Percentiles rank a stretch among this genome's conserved stretches.
Conservation (phyloP, 2,329 filamentous ascomycete genomes). For the Aureobasidium sp. region DNA sequence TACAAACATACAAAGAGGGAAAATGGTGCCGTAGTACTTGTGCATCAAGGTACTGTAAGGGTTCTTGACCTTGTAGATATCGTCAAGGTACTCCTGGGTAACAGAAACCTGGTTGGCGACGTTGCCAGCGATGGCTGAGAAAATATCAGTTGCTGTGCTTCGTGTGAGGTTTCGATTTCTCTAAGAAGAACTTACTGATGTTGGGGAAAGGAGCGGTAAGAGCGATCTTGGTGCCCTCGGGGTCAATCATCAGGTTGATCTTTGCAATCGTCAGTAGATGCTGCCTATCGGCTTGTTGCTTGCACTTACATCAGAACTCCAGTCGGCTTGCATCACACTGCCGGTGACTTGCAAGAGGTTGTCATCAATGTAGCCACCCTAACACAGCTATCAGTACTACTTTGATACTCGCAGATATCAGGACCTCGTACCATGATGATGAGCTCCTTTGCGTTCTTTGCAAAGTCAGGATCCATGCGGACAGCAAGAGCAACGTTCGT, state of each 20-base stretch:
- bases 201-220: conserved; percentile 42
- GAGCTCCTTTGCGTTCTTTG: conserved; percentile 40
- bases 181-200: conserved; percentile 22
- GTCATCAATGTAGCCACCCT: conserved; percentile 43
- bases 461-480: conserved; percentile 42
- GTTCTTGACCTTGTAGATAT: conserved; percentile 33
- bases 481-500: conserved; percentile 46
- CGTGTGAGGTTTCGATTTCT: background rate
- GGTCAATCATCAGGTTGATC: conserved; percentile 47
- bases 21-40: conserved; percentile 33
- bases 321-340: conserved; percentile 15
- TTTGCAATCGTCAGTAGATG: conserved; percentile 25
- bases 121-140: conserved; percentile 36
- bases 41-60: conserved; percentile 35
- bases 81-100: conserved; percentile 34
- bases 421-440: conserved; percentile 36
- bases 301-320: conserved; percentile 16
- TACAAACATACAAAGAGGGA: conserved; percentile 32
- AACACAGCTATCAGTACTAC: background rate
- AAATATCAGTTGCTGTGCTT: background rate
- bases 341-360: conserved; percentile 27
- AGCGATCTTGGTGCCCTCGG: conserved; percentile 45
- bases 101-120: conserved; percentile 43
- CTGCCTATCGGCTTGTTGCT: conserved; percentile 18
- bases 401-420: background rate